A percentile compares a stretch with the other conserved stretches of the same genome.
Evolutionary conservation across 345 rosid species (phyloP).

Genomic region (Dipteronia dyeriana): DNA sequence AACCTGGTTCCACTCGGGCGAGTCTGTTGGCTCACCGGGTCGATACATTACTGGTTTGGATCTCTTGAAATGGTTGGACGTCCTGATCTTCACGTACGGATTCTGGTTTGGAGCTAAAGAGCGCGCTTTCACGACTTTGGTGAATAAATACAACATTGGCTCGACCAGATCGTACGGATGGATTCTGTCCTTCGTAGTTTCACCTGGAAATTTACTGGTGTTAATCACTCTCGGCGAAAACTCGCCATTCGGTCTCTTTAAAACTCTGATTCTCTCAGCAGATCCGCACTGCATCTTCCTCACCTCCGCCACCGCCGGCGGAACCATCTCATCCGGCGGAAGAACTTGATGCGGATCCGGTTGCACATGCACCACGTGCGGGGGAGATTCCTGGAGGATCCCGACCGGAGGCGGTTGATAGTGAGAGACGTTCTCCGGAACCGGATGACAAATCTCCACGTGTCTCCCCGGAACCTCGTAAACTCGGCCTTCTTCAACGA

Average conservation of each 20-base stretch:
- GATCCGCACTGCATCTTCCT: constrained; percentile 69
- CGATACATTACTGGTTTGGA: constrained; percentile 62
- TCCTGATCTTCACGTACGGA: constrained; percentile 68
- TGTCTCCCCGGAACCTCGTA: constrained; percentile 42
- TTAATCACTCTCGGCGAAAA: constrained; percentile 71
- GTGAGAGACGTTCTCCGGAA: not conserved
- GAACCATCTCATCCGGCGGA: constrained; percentile 19
- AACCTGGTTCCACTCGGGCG: constrained; percentile 88
- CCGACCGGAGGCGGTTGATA: constrained; percentile 47
- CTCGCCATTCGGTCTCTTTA: constrained; percentile 60
- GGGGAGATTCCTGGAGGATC: constrained; percentile 57
- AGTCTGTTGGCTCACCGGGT: constrained; percentile 59
- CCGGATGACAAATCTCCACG: constrained; percentile 30
- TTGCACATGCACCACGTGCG: constrained; percentile 34
- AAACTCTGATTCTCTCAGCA: constrained; percentile 59
- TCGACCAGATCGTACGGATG: constrained; percentile 81
- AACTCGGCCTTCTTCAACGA: constrained; percentile 60
- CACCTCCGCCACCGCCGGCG: constrained; percentile 37
- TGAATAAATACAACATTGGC: constrained; percentile 86
- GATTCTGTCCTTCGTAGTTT: constrained; percentile 41
- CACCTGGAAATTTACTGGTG: constrained; percentile 32
- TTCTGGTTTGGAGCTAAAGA: constrained; percentile 56
- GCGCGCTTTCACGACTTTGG: constrained; percentile 77
- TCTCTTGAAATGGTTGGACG: constrained; percentile 43
- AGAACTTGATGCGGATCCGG: constrained; percentile 34